These are phyloP conservation scores for Mortierella sp. DNA, from an alignment of 371 early-diverging fungal species.

Conservation along the genomic window DNA sequence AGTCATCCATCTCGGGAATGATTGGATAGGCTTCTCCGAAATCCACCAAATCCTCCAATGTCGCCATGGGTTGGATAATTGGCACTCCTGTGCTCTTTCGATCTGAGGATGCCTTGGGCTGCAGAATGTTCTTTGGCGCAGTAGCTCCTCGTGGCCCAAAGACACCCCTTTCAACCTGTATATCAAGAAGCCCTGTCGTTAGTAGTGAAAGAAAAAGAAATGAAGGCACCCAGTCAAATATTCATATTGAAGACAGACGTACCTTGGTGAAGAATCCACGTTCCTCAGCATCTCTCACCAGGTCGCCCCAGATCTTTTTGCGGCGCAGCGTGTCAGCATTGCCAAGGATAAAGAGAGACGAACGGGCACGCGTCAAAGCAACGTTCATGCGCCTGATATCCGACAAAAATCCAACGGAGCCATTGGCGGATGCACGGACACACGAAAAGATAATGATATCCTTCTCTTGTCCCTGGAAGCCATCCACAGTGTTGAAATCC, in stretches of 20 bases:
- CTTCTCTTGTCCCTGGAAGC: slow-evolving; percentile 99
- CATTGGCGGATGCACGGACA: slow-evolving; percentile 81
- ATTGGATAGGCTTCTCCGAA: slow-evolving; percentile 19
- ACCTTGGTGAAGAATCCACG: slow-evolving; percentile 66
- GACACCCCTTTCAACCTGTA: slow-evolving; percentile 25
- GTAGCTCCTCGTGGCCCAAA: slow-evolving; percentile 36
- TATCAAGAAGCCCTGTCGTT: background rate
- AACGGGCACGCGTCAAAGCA: slow-evolving; percentile 93
- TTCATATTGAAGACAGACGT: background rate
- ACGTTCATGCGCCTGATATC: slow-evolving; percentile 96
- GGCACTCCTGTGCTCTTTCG: slow-evolving; percentile 26
- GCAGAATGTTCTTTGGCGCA: slow-evolving; percentile 32
- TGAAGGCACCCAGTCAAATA: background rate
- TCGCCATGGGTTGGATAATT: slow-evolving; percentile 31
- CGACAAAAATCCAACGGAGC: slow-evolving; percentile 92
- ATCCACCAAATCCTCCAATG: slow-evolving; percentile 35
- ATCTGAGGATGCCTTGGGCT: slow-evolving; percentile 24
- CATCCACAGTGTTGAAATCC: slow-evolving; percentile 97
- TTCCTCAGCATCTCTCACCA: slow-evolving; percentile 69
- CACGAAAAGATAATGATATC: slow-evolving; percentile 96
- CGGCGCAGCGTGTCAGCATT: slow-evolving; percentile 70
- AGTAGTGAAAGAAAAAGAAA: background rate
- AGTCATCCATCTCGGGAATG: slow-evolving; percentile 11
- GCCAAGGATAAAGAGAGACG: slow-evolving; percentile 93
- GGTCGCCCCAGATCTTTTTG: slow-evolving; percentile 79